These are phyloP conservation scores for Hibiscus tridactylites DNA, from an alignment of 345 rosid genomes.

Conservation along the genomic window DNA sequence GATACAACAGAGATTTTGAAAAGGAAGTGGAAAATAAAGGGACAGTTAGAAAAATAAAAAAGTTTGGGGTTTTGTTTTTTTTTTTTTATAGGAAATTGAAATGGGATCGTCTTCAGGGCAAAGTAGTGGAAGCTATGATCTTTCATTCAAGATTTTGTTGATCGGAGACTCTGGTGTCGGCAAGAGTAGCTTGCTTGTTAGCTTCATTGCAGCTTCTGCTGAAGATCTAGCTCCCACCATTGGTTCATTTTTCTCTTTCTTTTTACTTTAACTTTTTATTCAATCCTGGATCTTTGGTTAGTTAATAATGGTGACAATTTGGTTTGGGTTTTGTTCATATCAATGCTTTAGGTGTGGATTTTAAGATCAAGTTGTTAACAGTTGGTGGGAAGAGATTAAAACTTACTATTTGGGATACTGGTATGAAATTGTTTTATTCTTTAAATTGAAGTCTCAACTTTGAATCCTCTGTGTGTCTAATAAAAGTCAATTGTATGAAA, in stretches of 20 bases:
- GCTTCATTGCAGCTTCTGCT: slow-evolving; percentile 70
- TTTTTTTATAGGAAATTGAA: neutral
- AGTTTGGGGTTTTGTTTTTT: slow-evolving; percentile 5
- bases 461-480: neutral
- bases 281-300: neutral
- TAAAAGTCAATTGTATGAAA: neutral
- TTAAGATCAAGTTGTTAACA: slow-evolving; percentile 80
- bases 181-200: slow-evolving; percentile 91
- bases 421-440: slow-evolving; percentile 23
- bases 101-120: slow-evolving; percentile 90
- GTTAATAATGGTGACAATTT: neutral
- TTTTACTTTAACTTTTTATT: neutral
- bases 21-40: neutral
- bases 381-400: slow-evolving; percentile 78
- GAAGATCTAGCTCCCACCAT: slow-evolving; percentile 87
- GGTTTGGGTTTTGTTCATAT: neutral
- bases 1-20: slow-evolving; percentile 15
- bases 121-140: slow-evolving; percentile 51
- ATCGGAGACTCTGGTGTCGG: slow-evolving; percentile 97
- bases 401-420: slow-evolving; percentile 97
- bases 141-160: slow-evolving; percentile 93
- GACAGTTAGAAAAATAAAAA: neutral
- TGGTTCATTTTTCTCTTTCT: slow-evolving; percentile 29
- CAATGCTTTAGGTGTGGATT: slow-evolving; percentile 72
- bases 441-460: neutral